Evolutionary conservation across 164 flowering plant genomes (phyloP).

Genomic region (Tetracentron sinense): DNA sequence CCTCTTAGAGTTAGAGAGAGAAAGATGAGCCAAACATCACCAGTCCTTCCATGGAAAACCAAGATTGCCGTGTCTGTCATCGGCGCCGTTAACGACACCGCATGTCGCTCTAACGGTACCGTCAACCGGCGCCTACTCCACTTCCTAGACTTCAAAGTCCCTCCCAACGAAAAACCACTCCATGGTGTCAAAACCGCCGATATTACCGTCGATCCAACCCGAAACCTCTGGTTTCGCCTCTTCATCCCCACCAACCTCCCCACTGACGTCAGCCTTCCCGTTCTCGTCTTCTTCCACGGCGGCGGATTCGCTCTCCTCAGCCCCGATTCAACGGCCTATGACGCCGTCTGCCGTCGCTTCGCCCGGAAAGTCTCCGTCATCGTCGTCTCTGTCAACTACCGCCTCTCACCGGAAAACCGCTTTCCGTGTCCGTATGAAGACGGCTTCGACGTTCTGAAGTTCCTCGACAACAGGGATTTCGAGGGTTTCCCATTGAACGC

Average conservation of each 20-base stretch:
- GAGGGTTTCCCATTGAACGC: background rate
- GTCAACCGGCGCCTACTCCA: constrained; percentile 19
- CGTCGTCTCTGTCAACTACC: no score
- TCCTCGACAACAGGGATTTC: background rate
- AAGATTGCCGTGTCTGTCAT: background rate
- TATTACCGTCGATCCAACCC: constrained; percentile 19
- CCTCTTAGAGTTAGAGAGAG: no score
- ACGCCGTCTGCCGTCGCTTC: constrained; percentile 18
- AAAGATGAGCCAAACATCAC: no score
- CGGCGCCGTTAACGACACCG: constrained; percentile 4
- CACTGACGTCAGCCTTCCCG: constrained; percentile 15
- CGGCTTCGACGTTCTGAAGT: constrained; percentile 7
- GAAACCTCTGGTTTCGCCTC: constrained; percentile 36
- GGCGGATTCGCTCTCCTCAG: constrained; percentile 19
- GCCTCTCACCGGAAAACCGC: no score
- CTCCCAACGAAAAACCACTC: constrained; percentile 1
- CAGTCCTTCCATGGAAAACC: no score
- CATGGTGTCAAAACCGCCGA: constrained; percentile 18
- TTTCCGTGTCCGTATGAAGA: no score
- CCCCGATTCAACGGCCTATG: constrained; percentile 11
- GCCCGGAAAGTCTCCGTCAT: constrained; percentile 21
- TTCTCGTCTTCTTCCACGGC: constrained; percentile 31
- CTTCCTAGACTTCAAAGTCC: constrained; percentile 10
- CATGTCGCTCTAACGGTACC: constrained; percentile 17
- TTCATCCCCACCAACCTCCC: constrained; percentile 16